Conservation (phyloP, 345 rosid species). For the Turritis glabra region DNA sequence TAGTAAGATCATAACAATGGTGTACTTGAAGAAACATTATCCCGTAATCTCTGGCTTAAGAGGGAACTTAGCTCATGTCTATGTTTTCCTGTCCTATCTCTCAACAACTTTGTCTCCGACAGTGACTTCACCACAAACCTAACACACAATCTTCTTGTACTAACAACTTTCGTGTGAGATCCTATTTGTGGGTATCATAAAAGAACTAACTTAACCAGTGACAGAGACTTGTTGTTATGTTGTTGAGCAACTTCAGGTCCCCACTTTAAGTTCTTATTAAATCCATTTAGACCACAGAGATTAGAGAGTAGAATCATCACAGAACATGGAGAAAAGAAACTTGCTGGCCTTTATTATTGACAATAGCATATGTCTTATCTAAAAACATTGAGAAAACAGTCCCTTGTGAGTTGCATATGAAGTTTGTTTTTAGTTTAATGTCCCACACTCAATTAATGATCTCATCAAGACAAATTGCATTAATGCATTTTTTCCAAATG, state of each 20-base stretch:
- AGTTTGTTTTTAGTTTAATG: slow-evolving; percentile 4
- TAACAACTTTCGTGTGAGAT: not conserved
- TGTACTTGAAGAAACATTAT: slow-evolving; percentile 12
- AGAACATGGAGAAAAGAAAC: slow-evolving; percentile 21
- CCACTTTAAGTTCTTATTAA: not conserved
- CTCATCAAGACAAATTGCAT: slow-evolving; percentile 4
- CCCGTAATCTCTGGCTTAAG: not conserved
- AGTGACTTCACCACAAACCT: not conserved
- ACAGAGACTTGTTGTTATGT: slow-evolving; percentile 22
- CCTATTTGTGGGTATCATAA: slow-evolving; percentile 1
- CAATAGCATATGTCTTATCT: slow-evolving; percentile 2
- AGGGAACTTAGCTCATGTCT: slow-evolving; percentile 8
- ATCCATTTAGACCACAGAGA: not conserved
- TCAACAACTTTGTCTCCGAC: slow-evolving; percentile 9
- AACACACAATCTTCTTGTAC: not conserved
- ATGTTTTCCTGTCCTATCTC: slow-evolving; percentile 11
- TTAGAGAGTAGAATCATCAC: slow-evolving; percentile 1
- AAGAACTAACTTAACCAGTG: slow-evolving; percentile 8
- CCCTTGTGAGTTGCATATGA: slow-evolving; percentile 29
- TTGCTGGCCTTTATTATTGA: slow-evolving; percentile 6
- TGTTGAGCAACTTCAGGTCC: slow-evolving; percentile 26
- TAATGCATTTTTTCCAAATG: not conserved
- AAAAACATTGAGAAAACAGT: slow-evolving; percentile 26
- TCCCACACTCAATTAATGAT: slow-evolving; percentile 4
- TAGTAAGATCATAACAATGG: slow-evolving; percentile 1